Evolutionary conservation across 2,329 filamentous ascomycete species (phyloP).

Genomic region (Sporothrix dimorphospora): DNA sequence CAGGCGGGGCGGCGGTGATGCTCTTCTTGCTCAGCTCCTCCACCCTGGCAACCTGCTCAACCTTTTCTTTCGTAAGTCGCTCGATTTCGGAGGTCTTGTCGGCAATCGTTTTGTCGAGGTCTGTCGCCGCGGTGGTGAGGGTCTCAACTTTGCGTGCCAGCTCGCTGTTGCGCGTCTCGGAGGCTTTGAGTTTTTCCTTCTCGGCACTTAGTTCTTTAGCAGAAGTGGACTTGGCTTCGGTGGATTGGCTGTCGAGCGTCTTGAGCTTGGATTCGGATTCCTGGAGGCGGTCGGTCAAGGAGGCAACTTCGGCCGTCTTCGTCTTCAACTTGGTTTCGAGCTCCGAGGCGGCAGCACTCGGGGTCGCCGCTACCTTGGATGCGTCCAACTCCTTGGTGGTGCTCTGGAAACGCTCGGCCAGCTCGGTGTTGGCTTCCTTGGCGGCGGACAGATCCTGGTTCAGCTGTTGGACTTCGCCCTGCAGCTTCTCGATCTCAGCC

Average conservation of each 20-base stretch:
- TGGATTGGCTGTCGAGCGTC: slow-evolving; percentile 46
- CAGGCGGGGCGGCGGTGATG: not conserved
- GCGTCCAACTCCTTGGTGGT: slow-evolving; percentile 63
- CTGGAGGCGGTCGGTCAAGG: slow-evolving; percentile 54
- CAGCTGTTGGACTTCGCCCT: slow-evolving; percentile 67
- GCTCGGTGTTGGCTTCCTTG: slow-evolving; percentile 69
- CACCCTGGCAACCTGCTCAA: slow-evolving; percentile 22
- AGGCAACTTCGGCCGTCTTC: slow-evolving; percentile 52
- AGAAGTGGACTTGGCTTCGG: slow-evolving; percentile 40
- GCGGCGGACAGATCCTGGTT: slow-evolving; percentile 68
- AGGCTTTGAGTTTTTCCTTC: slow-evolving; percentile 41
- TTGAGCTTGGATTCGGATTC: slow-evolving; percentile 50
- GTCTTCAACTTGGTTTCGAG: slow-evolving; percentile 47
- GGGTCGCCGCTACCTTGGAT: not conserved
- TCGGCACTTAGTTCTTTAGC: slow-evolving; percentile 41
- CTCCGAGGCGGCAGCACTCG: slow-evolving; percentile 36
- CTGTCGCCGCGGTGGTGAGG: slow-evolving; percentile 44
- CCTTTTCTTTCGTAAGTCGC: slow-evolving; percentile 44
- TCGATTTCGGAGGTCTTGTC: slow-evolving; percentile 50
- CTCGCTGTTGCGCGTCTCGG: slow-evolving; percentile 43
- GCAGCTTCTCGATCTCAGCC: slow-evolving; percentile 71
- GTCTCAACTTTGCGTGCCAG: slow-evolving; percentile 47
- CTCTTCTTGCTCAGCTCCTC: slow-evolving; percentile 26
- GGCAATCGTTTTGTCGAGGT: slow-evolving; percentile 50
- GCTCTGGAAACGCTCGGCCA: slow-evolving; percentile 68